Evolutionary conservation across 371 early-diverging fungal genomes (phyloP).

Genomic region (Blastocladiella emersonii): DNA sequence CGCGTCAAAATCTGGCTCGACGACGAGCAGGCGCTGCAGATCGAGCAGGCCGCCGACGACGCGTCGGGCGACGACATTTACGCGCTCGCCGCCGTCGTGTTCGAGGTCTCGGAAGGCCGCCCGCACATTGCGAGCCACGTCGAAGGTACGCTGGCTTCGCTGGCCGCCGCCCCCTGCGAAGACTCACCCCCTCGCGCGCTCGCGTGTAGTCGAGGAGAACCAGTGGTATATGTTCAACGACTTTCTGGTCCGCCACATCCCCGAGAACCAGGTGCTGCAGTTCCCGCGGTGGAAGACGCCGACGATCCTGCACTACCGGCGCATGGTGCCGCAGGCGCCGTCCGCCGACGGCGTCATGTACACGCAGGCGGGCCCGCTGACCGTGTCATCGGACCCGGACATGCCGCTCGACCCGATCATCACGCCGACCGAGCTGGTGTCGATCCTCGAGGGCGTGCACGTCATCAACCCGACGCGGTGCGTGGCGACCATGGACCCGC

Average conservation of each 20-base stretch:
- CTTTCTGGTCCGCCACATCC: conserved; percentile 67
- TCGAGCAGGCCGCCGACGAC: neutral
- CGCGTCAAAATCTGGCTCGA: neutral
- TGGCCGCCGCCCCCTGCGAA: too few relatives aligned
- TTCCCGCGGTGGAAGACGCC: conserved; percentile 58
- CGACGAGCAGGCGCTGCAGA: neutral
- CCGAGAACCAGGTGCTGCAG: conserved; percentile 47
- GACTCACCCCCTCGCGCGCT: too few relatives aligned
- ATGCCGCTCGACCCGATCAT: too few relatives aligned
- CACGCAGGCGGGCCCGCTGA: too few relatives aligned
- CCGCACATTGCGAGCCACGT: neutral
- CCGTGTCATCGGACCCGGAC: too few relatives aligned
- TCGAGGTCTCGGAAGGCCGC: neutral
- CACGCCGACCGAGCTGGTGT: conserved; percentile 49
- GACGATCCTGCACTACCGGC: too few relatives aligned
- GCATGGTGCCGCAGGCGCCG: too few relatives aligned
- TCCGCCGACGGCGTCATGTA: too few relatives aligned
- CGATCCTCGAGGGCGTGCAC: conserved; percentile 28
- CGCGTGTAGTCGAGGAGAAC: neutral
- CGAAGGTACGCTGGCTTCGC: neutral
- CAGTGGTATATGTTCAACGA: conserved; percentile 87
- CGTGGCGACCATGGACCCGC: conserved; percentile 8
- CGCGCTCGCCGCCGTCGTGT: neutral
- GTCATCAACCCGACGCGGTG: conserved; percentile 20
- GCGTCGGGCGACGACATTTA: neutral